These are phyloP conservation scores for Dendrobium officinale DNA, from an alignment of 106 monocot genomes.

Conservation along the genomic window DNA sequence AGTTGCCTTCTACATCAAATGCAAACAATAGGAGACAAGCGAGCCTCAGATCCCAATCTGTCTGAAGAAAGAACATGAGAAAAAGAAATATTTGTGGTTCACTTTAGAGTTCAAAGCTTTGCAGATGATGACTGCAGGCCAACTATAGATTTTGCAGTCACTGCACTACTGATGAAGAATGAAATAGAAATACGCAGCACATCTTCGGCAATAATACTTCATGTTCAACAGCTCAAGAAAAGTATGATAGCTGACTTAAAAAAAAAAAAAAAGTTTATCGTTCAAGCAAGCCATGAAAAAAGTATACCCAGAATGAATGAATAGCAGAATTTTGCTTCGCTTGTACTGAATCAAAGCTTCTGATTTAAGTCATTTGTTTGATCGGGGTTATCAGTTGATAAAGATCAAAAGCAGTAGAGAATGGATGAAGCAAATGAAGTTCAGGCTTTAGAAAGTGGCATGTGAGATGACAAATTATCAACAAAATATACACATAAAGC, in stretches of 20 bases:
- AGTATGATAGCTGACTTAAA: neutral
- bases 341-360: no score
- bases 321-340: no score
- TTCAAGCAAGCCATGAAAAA: neutral
- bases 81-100: neutral
- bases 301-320: neutral
- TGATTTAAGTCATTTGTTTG: no score
- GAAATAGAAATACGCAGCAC: no score
- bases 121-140: neutral
- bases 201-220: no score
- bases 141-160: neutral
- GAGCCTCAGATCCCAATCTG: conserved; percentile 93
- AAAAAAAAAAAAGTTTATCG: neutral
- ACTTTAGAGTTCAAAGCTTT: neutral
- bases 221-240: no score
- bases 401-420: no score
- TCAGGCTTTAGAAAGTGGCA: neutral
- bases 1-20: conserved; percentile 78
- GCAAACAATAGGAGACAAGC: conserved; percentile 87
- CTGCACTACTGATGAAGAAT: neutral
- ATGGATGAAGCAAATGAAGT: neutral
- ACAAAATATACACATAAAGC: neutral
- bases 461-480: neutral
- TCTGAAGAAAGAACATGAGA: conserved; percentile 35
- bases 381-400: no score